phyloP scores from a whole-genome alignment of 2,329 filamentous ascomycete genomes.

The Colletotrichum tamarilloi region DNA sequence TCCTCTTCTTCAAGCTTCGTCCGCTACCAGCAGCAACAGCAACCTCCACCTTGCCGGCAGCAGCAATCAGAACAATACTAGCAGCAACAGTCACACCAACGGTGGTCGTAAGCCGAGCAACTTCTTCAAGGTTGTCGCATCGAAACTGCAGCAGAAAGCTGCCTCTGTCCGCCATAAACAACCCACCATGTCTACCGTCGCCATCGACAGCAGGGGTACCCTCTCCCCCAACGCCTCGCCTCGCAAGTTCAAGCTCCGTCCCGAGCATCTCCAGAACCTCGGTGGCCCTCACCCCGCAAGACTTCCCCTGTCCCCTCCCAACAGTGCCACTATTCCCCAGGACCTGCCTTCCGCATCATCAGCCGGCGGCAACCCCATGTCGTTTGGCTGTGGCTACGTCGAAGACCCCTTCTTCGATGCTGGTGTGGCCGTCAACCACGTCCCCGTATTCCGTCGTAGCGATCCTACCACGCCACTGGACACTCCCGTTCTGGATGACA shows the following conservation, averaged over 20 bases:
- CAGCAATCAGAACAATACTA: constrained; percentile 36
- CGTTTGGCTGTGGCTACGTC: constrained; percentile 49
- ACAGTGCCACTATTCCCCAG: constrained; percentile 42
- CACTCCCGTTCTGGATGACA: constrained; percentile 48
- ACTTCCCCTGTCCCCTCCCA: constrained; percentile 37
- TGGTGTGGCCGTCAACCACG: constrained; percentile 38
- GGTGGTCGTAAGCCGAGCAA: constrained; percentile 48
- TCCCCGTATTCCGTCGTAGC: constrained; percentile 44
- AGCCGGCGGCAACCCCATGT: constrained; percentile 24
- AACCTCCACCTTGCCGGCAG: constrained; percentile 46
- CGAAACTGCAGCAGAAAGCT: constrained; percentile 53
- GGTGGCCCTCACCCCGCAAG: constrained; percentile 37
- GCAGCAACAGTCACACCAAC: constrained; percentile 13
- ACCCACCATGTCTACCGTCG: constrained; percentile 35
- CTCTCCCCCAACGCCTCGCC: constrained; percentile 38
- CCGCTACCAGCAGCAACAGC: constrained; percentile 41
- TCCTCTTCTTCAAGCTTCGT: constrained; percentile 41
- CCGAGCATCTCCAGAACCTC: constrained; percentile 36
- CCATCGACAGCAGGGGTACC: constrained; percentile 27
- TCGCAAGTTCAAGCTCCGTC: constrained; percentile 47
- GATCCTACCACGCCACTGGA: constrained; percentile 51
- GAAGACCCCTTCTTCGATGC: constrained; percentile 53
- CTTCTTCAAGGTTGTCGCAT: constrained; percentile 54
- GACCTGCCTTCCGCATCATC: constrained; percentile 28
- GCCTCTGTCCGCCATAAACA: constrained; percentile 44